Conservation (phyloP, 2,329 filamentous ascomycete species). For the Ceratocystis eucalypticola region DNA sequence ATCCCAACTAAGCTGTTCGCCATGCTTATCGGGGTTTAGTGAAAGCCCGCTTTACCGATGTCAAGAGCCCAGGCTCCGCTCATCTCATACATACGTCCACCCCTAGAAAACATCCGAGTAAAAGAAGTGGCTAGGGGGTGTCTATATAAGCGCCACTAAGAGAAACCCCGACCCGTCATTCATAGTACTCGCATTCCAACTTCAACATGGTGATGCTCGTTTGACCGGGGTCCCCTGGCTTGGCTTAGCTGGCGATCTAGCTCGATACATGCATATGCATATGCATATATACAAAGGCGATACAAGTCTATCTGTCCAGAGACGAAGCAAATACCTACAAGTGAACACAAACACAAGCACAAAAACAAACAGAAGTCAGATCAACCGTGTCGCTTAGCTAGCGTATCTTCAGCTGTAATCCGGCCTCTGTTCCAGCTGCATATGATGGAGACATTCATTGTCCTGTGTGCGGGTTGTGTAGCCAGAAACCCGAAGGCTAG, state of each 20-base stretch:
- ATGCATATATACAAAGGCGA: neutral
- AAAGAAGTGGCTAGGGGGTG: neutral
- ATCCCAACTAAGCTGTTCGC: neutral
- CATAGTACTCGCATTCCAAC: neutral
- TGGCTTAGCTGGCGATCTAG: neutral
- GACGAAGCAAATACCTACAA: neutral
- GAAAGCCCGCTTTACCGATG: conserved; percentile 9
- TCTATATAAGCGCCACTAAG: neutral
- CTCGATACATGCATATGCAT: neutral
- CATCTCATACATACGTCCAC: neutral
- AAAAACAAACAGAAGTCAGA: too few relatives aligned
- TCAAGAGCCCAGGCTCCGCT: neutral
- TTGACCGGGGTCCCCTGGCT: neutral
- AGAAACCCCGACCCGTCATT: neutral
- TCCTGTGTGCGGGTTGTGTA: too few relatives aligned
- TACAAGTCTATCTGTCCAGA: neutral
- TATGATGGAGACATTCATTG: too few relatives aligned
- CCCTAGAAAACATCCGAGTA: neutral
- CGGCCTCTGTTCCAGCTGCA: too few relatives aligned
- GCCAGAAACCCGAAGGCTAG: too few relatives aligned
- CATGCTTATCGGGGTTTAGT: conserved; percentile 10
- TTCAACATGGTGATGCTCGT: neutral
- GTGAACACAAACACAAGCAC: too few relatives aligned
- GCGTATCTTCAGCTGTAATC: too few relatives aligned
- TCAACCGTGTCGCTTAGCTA: too few relatives aligned